Conservation (phyloP, 164 flowering plant species). For the Dillenia suffruticosa region DNA sequence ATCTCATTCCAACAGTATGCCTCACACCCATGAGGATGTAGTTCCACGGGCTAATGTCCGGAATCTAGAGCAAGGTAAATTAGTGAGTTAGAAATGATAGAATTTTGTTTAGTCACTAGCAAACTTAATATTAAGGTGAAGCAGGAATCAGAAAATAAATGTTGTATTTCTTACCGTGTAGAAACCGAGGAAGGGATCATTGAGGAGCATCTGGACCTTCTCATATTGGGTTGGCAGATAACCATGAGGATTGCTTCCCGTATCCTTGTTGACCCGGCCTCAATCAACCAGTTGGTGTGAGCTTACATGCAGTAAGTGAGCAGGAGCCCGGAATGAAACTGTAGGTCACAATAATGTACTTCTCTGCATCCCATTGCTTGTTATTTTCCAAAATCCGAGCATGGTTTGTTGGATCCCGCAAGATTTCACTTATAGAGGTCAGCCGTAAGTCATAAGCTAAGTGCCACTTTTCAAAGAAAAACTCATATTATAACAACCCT, state of each 20-base stretch:
- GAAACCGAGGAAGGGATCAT: slow-evolving; percentile 97
- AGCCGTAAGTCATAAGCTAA: too few species aligned
- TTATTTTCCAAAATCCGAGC: slow-evolving; percentile 83
- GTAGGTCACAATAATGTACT: slow-evolving; percentile 90
- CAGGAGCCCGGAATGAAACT: slow-evolving; percentile 99
- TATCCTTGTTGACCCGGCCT: slow-evolving; percentile 94
- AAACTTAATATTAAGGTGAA: too few species aligned
- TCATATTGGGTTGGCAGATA: slow-evolving; percentile 98
- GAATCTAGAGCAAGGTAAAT: slow-evolving; percentile 33
- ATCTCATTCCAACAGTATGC: slow-evolving; percentile 83
- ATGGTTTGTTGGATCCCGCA: slow-evolving; percentile 87
- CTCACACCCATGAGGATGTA: slow-evolving; percentile 98
- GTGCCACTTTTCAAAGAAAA: too few species aligned
- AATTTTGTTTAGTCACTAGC: too few species aligned
- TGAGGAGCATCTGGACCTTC: slow-evolving; percentile 98
- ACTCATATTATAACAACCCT: too few species aligned
- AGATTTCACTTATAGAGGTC: not conserved
- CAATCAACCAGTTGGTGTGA: slow-evolving; percentile 94
- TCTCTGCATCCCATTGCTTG: slow-evolving; percentile 99
- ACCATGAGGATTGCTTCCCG: slow-evolving; percentile 95
- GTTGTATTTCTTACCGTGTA: slow-evolving; percentile 73
- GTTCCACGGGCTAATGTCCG: slow-evolving; percentile 96
- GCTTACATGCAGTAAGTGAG: slow-evolving; percentile 92
- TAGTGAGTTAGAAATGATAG: too few species aligned
- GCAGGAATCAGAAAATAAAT: too few species aligned